Percentiles rank a stretch among this genome's conserved stretches.
Evolutionary conservation across 2,329 filamentous ascomycete genomes (phyloP).

Genomic region (Dissoconium aciculare): DNA sequence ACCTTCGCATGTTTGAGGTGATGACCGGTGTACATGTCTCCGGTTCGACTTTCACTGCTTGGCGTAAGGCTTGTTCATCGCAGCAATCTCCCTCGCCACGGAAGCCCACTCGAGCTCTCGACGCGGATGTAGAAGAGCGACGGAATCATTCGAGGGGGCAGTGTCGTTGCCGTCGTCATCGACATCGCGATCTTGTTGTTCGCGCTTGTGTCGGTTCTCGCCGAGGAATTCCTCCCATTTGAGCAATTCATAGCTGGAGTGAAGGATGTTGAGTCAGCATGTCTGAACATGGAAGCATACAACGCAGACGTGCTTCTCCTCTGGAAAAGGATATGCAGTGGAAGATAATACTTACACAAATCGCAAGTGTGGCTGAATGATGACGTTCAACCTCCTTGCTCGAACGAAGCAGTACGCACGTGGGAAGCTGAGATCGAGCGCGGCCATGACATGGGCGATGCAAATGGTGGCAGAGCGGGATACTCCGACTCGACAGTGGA

Average conservation of each 20-base stretch:
- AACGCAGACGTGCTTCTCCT: not conserved
- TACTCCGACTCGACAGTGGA: constrained; percentile 92
- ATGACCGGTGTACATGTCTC: too few relatives aligned
- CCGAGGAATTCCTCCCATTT: constrained; percentile 83
- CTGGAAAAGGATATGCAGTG: not conserved
- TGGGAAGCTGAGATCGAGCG: constrained; percentile 66
- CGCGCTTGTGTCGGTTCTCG: constrained; percentile 35
- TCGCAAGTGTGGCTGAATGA: constrained; percentile 89
- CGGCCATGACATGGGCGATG: constrained; percentile 95
- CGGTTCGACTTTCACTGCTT: constrained; percentile 42
- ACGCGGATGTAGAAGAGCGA: too few relatives aligned
- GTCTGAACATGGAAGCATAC: not conserved
- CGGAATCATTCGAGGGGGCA: constrained; percentile 89
- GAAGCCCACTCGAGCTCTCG: constrained; percentile 85
- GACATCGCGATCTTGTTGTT: constrained; percentile 81
- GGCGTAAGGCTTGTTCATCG: constrained; percentile 91
- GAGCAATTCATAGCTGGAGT: constrained; percentile 57
- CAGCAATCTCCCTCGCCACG: constrained; percentile 74
- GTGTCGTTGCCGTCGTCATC: constrained; percentile 75
- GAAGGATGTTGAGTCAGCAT: constrained; percentile 5
- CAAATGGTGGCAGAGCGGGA: constrained; percentile 93
- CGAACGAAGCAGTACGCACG: constrained; percentile 93
- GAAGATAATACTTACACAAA: constrained; percentile 49
- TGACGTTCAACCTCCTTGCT: constrained; percentile 83
- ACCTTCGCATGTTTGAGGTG: too few relatives aligned